Base-by-base conservation (phyloP, 2,329 filamentous ascomycete species). In the Ophiostoma populinum region DNA sequence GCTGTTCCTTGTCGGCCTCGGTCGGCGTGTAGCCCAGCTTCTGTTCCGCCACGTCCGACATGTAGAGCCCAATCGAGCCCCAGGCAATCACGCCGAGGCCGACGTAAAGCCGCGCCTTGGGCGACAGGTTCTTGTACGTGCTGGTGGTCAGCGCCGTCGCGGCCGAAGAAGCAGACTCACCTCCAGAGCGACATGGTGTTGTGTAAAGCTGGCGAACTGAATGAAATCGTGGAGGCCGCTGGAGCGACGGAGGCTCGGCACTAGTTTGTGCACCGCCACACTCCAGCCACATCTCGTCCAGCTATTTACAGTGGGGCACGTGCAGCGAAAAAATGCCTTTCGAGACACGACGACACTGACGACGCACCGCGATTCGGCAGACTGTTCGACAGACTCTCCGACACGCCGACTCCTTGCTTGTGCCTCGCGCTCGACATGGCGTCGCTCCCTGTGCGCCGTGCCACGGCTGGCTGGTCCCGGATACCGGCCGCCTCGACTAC, bases 21-120 rank as follows among this genome's bases (percentile, higher is more conserved):
- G 73, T 77, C 2, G 85, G 70, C 25, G 67, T 73, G 53, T 82
- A 67, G 6, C 79, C 80, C 41, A 86, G 66, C 27, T 66, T 72
- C 50, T 79, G 67, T 55, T 87, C 85, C 12, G 77, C 72, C 38
- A 64, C 63, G 49, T 87, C 79, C 5, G 78, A 73, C 13, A 80
- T 50, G 50, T 77, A 75, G n/a, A 90, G 63, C 12, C 82, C 86
- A 26, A 72, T 58, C 26, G 62, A 58, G 11, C 81, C 82, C 70
- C 83, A 93, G 22, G 70, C 70, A 49, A 93, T 71, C 44, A 92
- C 57, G 46, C 74, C 78, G 32, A 73, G 52, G 45, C 86, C 86
- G 42, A 92, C 64, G 32, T 75, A 57, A 27, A 81, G 57, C 38
- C 80, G 78, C 17, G 79, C 77, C 45, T 69, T 75, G 13, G 77